These are phyloP conservation scores for Flaveria ramosissima DNA, from an alignment of 129 eudicot species.

Conservation along the genomic window DNA sequence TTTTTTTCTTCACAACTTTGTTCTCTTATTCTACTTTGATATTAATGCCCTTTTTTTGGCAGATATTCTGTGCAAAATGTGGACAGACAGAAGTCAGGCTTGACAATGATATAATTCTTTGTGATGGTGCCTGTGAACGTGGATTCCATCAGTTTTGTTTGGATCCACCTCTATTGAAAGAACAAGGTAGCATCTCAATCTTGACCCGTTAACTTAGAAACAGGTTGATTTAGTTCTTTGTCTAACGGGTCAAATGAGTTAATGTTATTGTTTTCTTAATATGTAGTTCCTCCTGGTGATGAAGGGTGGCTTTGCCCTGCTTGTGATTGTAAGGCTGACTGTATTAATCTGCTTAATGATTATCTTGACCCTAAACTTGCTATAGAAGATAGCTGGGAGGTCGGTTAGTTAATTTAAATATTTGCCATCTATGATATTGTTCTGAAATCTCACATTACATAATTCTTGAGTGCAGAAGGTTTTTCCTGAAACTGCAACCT, in stretches of 20 bases:
- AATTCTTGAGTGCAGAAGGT: slow-evolving; percentile 56
- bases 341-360: slow-evolving; percentile 71
- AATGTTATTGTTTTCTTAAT: background rate
- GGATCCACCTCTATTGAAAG: slow-evolving; percentile 78
- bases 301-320: slow-evolving; percentile 98
- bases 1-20: background rate
- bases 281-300: slow-evolving; percentile 90
- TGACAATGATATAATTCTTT: slow-evolving; percentile 88
- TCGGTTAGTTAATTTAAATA: slow-evolving; percentile 24
- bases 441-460: slow-evolving; percentile 22
- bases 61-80: slow-evolving; percentile 98
- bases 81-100: slow-evolving; percentile 60
- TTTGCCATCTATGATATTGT: background rate
- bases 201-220: background rate
- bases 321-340: slow-evolving; percentile 91
- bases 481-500: slow-evolving; percentile 72
- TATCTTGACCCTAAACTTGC: slow-evolving; percentile 56
- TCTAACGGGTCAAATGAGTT: slow-evolving; percentile 1
- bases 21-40: background rate
- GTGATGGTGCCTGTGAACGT: slow-evolving; percentile 94
- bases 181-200: slow-evolving; percentile 55
- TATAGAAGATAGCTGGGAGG: slow-evolving; percentile 87
- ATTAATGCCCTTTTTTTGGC: slow-evolving; percentile 23
- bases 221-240: background rate
- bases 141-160: slow-evolving; percentile 97